These are phyloP conservation scores for Thielaviopsis cerberus DNA, from an alignment of 2,329 filamentous ascomycete species.

Conservation along the genomic window DNA sequence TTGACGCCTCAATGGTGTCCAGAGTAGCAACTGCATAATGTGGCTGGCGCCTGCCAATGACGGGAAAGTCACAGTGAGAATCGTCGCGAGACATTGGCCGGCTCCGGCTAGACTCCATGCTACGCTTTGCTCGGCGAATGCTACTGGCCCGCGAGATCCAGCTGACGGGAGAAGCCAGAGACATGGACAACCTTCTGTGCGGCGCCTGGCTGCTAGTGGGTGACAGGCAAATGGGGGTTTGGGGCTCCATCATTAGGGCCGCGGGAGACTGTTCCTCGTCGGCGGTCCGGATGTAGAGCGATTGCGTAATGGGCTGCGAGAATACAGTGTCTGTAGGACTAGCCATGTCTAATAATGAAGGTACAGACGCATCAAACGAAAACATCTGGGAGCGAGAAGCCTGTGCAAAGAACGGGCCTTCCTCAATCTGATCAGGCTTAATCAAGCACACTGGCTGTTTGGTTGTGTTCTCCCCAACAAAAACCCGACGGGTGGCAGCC, in stretches of 20 bases:
- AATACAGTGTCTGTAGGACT: not conserved
- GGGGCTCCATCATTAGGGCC: not conserved
- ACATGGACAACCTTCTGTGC: conserved; percentile 37
- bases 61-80: not conserved
- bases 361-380: not conserved
- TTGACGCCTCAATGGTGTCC: conserved; percentile 11
- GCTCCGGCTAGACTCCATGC: conserved; percentile 11
- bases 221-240: not conserved
- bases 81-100: conserved; percentile 2
- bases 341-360: conserved; percentile 1
- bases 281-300: not conserved
- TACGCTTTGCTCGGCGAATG: conserved; percentile 35
- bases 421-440: conserved; percentile 9
- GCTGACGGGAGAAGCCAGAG: conserved; percentile 35
- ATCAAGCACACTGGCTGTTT: conserved; percentile 6
- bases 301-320: not conserved
- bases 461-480: conserved; percentile 5
- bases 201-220: not conserved
- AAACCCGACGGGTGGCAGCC: conserved; percentile 5
- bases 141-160: conserved; percentile 41
- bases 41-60: not conserved
- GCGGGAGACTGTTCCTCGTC: not conserved
- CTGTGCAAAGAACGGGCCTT: not conserved
- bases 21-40: conserved; percentile 9
- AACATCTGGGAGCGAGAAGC: not conserved